phyloP scores from a whole-genome alignment of 257 asterid species.

The Plantago major region DNA sequence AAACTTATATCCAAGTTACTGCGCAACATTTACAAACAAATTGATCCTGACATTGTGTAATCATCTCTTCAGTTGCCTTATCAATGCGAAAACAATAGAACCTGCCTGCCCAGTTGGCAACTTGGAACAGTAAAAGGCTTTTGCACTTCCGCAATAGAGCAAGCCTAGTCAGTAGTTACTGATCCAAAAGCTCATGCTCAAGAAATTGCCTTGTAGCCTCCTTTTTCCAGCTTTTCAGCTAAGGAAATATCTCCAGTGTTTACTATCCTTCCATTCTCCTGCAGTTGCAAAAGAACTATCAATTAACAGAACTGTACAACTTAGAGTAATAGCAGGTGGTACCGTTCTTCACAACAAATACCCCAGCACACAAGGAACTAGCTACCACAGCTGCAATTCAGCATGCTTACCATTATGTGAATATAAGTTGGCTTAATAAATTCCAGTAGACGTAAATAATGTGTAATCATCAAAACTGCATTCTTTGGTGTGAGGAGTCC shows the following conservation, averaged over 20 bases:
- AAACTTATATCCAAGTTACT: too few relatives aligned
- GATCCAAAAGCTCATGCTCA: constrained; percentile 21
- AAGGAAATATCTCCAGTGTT: constrained; percentile 78
- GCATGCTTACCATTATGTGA: constrained; percentile 81
- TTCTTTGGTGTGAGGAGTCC: constrained; percentile 60
- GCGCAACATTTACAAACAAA: too few relatives aligned
- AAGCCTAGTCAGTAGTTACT: neutral
- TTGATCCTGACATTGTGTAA: too few relatives aligned
- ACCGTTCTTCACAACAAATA: neutral
- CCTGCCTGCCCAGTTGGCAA: neutral
- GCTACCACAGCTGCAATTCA: neutral
- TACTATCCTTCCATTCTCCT: constrained; percentile 90
- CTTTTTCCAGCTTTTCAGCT: constrained; percentile 65
- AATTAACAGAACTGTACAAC: too few relatives aligned
- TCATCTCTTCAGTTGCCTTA: too few relatives aligned
- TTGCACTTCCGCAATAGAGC: neutral
- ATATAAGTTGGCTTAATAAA: constrained; percentile 75
- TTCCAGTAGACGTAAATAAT: constrained; percentile 80
- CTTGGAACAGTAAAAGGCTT: neutral
- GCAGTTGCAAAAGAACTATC: constrained; percentile 15
- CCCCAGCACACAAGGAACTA: neutral
- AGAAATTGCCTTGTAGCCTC: constrained; percentile 78
- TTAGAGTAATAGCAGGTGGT: neutral
- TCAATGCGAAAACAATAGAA: neutral
- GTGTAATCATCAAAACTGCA: constrained; percentile 91